Percentiles rank a stretch among this genome's conserved stretches.
phyloP scores from a whole-genome alignment of 2,329 filamentous ascomycete genomes.

The Chaetomiaceae sp. region DNA sequence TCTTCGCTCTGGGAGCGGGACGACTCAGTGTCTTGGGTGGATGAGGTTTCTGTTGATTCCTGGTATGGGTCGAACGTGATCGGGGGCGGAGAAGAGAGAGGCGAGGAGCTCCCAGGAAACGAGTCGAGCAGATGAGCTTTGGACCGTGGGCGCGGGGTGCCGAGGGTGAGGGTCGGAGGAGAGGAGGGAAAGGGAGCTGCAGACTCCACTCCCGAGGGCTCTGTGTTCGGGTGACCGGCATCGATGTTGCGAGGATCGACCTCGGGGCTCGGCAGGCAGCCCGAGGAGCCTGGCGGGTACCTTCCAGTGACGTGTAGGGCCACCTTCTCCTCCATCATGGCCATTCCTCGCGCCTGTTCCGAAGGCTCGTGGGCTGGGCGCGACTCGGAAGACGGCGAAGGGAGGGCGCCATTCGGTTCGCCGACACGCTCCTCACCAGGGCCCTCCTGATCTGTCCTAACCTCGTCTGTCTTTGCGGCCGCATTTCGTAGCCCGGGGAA shows the following conservation, averaged over 20 bases:
- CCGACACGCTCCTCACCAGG: background rate
- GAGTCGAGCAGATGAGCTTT: conserved; percentile 18
- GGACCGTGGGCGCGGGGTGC: conserved; percentile 20
- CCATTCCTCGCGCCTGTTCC: no score
- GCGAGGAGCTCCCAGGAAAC: conserved; percentile 43
- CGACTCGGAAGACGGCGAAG: background rate
- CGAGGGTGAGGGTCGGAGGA: conserved; percentile 26
- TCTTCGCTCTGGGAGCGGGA: conserved; percentile 45
- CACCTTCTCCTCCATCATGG: background rate
- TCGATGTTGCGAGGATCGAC: background rate
- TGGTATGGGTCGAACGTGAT: conserved; percentile 49
- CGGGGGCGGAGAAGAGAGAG: conserved; percentile 54
- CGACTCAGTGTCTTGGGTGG: conserved; percentile 34
- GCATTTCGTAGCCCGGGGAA: conserved; percentile 11
- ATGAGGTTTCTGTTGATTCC: conserved; percentile 23
- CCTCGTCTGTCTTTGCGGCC: background rate
- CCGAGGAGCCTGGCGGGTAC: background rate
- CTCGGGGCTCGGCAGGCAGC: background rate
- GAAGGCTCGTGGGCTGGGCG: background rate
- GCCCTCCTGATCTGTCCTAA: background rate
- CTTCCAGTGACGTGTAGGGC: background rate
- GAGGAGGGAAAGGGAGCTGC: conserved; percentile 15
- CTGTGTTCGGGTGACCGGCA: background rate
- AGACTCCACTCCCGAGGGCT: background rate
- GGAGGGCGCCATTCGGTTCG: background rate